Evolutionary conservation across 164 flowering plant genomes (phyloP), one percentile per base, ranked within the genome.

Genomic region (Cinnamomum micranthum): DNA sequence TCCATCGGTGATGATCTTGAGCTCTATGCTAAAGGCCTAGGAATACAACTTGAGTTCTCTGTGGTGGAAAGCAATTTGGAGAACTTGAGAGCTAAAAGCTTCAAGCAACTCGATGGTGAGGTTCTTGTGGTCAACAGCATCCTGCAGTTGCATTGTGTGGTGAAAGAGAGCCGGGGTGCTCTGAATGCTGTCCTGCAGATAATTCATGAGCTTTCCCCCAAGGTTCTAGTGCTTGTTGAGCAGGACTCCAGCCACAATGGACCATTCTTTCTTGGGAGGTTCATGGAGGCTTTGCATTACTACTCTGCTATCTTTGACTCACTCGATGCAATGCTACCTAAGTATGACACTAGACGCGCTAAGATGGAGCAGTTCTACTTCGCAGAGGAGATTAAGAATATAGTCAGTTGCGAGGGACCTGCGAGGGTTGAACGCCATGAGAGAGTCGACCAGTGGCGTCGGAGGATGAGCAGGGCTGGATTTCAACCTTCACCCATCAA

Each of bases 151-250:
- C 92, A 88, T 62, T 85, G 92, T 50, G 92, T 88, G 52, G 92
- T 88, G n/a, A 87, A 88, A 76, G 92, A 88, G 75, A 88, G 92
- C 70, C 80, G 92, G 5, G 92, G 89, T 63, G 92, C 92, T 62
- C 71, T 88, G 3, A 88, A 87, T 72, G 84, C 92, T 4, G 88
- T 87, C 19, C 80, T 88, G 4, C 86, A 78, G 76, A 80, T 84
- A 63, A 84, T 88, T 47, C 88, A 87, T 67, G 79, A 80, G 76
- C 84, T 88, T 17, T 77, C 84, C 0, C 90, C 90, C 0, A 86
- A 82, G 70, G 67, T 76, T 12, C 71, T 87, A 31, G 86, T 86
- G 12, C 75, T 88, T 14, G 87, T 88, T 0, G 90, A 88, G 86
- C 90, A 88, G 74, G 90, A 88, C 64, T 88, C 92, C 0, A 86